phyloP scores from a whole-genome alignment of 164 flowering plant species.

The Vitis riparia region DNA sequence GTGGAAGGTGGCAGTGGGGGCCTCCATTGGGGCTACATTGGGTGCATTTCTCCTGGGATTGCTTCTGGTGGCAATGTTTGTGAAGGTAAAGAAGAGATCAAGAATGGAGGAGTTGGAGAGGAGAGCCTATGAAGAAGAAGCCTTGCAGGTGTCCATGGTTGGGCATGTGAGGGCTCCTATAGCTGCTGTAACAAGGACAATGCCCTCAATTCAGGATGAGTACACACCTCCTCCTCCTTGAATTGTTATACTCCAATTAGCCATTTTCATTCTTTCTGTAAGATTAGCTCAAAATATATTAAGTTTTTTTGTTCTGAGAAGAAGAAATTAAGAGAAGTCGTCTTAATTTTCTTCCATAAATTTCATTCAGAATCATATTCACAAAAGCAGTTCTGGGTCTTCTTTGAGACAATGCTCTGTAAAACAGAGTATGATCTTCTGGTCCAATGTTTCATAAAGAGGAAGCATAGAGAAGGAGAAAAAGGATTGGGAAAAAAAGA shows the following conservation, averaged over 20 bases:
- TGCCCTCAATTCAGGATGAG: slow-evolving; percentile 59
- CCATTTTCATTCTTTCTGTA: slow-evolving; percentile 23
- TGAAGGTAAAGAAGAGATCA: slow-evolving; percentile 68
- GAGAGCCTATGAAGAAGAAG: slow-evolving; percentile 93
- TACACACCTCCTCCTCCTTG: slow-evolving; percentile 36
- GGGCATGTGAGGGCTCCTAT: slow-evolving; percentile 82
- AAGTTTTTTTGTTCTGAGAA: background rate
- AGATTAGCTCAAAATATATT: slow-evolving; percentile 11
- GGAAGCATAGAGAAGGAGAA: too few relatives aligned
- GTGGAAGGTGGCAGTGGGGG: slow-evolving; percentile 73
- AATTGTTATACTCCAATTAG: slow-evolving; percentile 4
- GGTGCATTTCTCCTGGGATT: slow-evolving; percentile 64
- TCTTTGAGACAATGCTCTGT: too few relatives aligned
- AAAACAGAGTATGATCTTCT: too few relatives aligned
- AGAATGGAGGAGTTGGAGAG: slow-evolving; percentile 74
- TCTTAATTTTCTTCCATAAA: too few relatives aligned
- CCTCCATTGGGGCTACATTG: slow-evolving; percentile 57
- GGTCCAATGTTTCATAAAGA: too few relatives aligned
- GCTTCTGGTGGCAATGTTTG: slow-evolving; percentile 71
- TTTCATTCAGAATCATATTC: background rate
- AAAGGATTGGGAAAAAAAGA: too few relatives aligned
- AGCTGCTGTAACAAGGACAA: slow-evolving; percentile 59
- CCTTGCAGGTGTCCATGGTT: slow-evolving; percentile 86
- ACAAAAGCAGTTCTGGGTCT: background rate
- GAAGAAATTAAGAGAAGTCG: background rate